Evolutionary conservation across 257 asterid species (phyloP).

Genomic region (Petrea volubilis): DNA sequence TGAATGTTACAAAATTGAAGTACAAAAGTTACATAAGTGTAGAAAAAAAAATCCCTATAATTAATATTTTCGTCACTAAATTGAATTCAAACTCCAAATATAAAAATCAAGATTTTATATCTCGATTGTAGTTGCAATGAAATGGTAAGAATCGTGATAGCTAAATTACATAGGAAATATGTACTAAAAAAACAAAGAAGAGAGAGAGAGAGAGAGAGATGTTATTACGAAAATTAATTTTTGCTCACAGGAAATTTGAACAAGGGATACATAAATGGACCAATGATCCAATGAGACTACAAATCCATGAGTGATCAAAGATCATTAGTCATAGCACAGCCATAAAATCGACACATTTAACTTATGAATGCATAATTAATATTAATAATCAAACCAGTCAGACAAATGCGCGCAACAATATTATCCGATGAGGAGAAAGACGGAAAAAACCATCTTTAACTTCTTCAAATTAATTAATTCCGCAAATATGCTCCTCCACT

Average conservation of each 20-base stretch:
- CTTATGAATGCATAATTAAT: neutral
- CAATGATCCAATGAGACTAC: neutral
- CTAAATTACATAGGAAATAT: neutral
- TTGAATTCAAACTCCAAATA: too few relatives aligned
- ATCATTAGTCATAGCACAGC: too few relatives aligned
- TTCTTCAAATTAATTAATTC: too few relatives aligned
- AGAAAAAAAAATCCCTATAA: too few relatives aligned
- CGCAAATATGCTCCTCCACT: slow-evolving; percentile 50
- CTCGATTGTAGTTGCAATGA: too few relatives aligned
- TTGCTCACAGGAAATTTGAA: neutral
- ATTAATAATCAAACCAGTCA: neutral
- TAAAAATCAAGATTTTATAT: too few relatives aligned
- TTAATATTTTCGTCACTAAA: too few relatives aligned
- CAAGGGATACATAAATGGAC: neutral
- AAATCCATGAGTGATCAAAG: neutral
- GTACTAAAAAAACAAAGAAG: neutral
- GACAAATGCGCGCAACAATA: neutral
- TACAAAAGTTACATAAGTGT: too few relatives aligned
- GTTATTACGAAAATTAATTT: neutral
- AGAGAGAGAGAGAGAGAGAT: neutral
- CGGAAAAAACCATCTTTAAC: too few relatives aligned
- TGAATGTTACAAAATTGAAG: too few relatives aligned
- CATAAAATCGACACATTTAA: neutral
- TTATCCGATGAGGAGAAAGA: too few relatives aligned
- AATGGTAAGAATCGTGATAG: too few relatives aligned